Conservation (phyloP, 1,284 basidiomycete genomes). For the Sphaerobolus stellatus region DNA sequence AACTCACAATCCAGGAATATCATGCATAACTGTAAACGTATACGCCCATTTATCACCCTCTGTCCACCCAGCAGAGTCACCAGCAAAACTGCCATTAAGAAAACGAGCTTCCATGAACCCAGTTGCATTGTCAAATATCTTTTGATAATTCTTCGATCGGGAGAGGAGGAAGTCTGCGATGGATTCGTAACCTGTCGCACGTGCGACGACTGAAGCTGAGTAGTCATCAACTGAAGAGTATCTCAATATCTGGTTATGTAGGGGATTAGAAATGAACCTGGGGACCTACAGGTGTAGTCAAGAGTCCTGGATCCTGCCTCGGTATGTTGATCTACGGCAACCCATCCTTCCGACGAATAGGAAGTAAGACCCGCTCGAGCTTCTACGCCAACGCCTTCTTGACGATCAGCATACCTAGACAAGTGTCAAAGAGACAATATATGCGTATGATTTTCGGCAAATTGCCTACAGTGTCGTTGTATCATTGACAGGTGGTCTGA, state of each 20-base stretch:
- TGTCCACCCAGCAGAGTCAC: conserved; percentile 70
- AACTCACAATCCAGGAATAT: conserved; percentile 53
- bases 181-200: conserved; percentile 46
- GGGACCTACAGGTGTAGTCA: conserved; percentile 72
- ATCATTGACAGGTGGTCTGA: conserved; percentile 59
- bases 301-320: conserved; percentile 77
- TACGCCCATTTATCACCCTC: conserved; percentile 87
- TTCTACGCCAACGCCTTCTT: conserved; percentile 79
- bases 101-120: conserved; percentile 83
- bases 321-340: conserved; percentile 77
- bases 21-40: conserved; percentile 73
- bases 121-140: conserved; percentile 67
- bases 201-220: conserved; percentile 64
- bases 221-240: conserved; percentile 68
- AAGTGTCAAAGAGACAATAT: not conserved
- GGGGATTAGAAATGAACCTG: not conserved
- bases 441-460: too few species aligned
- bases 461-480: conserved; percentile 48
- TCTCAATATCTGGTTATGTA: not conserved
- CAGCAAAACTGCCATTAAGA: conserved; percentile 69
- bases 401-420: conserved; percentile 65
- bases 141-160: conserved; percentile 55
- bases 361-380: conserved; percentile 75
- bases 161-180: conserved; percentile 53
- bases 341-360: conserved; percentile 70